Percentiles rank a stretch among this genome's conserved stretches.
Conservation (phyloP, 805 yeast species). For the Yarrowia divulgata region DNA sequence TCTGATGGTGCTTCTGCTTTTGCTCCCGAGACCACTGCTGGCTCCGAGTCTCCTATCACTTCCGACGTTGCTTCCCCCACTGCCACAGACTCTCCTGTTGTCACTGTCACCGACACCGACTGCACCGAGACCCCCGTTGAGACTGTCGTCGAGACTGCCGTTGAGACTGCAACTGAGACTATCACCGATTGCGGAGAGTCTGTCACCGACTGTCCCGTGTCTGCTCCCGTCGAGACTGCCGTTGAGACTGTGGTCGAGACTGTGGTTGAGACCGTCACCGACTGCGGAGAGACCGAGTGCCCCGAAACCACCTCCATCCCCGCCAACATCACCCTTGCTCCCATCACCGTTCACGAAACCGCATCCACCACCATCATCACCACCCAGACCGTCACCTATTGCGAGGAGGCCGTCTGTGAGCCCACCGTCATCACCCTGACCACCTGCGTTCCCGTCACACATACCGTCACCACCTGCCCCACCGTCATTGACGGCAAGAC, state of each 20-base stretch:
- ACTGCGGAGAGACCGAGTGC: not conserved
- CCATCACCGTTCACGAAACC: not conserved
- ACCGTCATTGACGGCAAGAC: conserved; percentile 9
- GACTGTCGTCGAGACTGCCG: no score
- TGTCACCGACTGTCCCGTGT: no score
- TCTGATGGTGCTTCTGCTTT: not conserved
- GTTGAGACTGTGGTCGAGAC: no score
- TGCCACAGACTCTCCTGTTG: not conserved
- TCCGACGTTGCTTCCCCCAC: not conserved
- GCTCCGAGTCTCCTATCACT: not conserved
- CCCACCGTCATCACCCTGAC: not conserved
- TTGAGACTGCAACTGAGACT: no score
- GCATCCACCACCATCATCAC: not conserved
- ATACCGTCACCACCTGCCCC: not conserved
- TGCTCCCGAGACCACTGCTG: not conserved
- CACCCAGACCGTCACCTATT: conserved; percentile 12
- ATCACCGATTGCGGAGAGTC: no score
- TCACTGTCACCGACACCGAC: not conserved
- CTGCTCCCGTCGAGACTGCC: no score
- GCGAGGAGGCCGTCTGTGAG: not conserved
- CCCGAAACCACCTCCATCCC: not conserved
- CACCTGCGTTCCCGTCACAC: not conserved
- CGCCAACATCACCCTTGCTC: not conserved
- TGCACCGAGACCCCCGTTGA: no score
- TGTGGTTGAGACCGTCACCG: not conserved